phyloP scores from a whole-genome alignment of 2,329 filamentous ascomycete species.

The Verticillium alfalfae region DNA sequence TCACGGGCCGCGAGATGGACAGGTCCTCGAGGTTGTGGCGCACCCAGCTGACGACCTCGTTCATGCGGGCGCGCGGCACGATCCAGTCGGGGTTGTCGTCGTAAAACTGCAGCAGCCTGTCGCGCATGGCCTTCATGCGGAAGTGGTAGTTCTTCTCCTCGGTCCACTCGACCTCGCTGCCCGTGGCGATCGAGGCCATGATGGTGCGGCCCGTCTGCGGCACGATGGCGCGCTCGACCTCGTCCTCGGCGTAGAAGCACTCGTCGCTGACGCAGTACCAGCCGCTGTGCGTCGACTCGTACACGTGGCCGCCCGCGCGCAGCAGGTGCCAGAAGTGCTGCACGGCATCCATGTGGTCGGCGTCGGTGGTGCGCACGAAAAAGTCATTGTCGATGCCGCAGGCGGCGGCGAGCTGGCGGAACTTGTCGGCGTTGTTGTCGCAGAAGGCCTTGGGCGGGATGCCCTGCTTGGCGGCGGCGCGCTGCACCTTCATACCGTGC shows the following conservation, averaged over 20 bases:
- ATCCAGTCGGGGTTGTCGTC: constrained; percentile 72
- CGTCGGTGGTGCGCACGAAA: constrained; percentile 90
- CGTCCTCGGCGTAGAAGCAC: constrained; percentile 81
- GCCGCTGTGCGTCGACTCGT: constrained; percentile 79
- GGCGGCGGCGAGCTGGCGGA: constrained; percentile 65
- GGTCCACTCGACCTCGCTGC: constrained; percentile 90
- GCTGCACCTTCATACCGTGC: constrained; percentile 96
- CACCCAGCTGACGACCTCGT: constrained; percentile 74
- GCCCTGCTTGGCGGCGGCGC: constrained; percentile 67
- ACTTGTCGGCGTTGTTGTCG: constrained; percentile 75
- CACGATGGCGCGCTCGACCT: constrained; percentile 69
- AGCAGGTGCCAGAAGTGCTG: constrained; percentile 85
- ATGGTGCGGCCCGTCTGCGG: constrained; percentile 77
- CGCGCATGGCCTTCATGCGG: constrained; percentile 74
- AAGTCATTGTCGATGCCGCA: constrained; percentile 71
- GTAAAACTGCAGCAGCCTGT: constrained; percentile 77
- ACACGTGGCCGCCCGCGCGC: constrained; percentile 70
- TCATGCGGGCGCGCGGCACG: constrained; percentile 65
- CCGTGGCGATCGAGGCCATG: constrained; percentile 80
- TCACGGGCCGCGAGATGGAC: constrained; percentile 77
- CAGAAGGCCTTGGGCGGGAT: constrained; percentile 80
- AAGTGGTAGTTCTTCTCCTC: constrained; percentile 96
- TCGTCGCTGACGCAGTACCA: constrained; percentile 98
- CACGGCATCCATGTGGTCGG: constrained; percentile 76
- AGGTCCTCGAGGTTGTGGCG: constrained; percentile 75